Percentiles rank a stretch among this genome's conserved stretches.
phyloP scores from a whole-genome alignment of 192 early-diverging fungal species.

The Thoreauomyces humboldtii region DNA sequence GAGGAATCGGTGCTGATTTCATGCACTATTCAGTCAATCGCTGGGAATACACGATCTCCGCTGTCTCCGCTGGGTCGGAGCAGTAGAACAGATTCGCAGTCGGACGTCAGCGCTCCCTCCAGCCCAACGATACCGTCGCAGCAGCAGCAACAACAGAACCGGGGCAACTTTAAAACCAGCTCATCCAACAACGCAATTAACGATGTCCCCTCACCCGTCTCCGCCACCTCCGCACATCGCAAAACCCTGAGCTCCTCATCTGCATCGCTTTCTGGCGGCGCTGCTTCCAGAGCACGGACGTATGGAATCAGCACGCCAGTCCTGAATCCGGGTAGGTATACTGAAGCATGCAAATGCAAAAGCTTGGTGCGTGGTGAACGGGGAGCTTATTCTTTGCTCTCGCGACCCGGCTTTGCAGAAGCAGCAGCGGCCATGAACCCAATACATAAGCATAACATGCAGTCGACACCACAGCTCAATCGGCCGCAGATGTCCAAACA shows the following conservation, averaged over 20 bases:
- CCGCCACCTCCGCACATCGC: background rate
- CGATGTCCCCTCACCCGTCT: background rate
- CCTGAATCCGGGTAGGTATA: conserved; percentile 47
- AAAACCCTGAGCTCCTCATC: conserved; percentile 15
- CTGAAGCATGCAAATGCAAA: too few species aligned
- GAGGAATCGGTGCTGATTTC: too few species aligned
- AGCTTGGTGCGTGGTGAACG: background rate
- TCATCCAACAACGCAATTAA: conserved; percentile 1
- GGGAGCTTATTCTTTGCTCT: background rate
- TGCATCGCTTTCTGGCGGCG: background rate
- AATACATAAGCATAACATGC: background rate
- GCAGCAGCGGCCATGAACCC: conserved; percentile 58
- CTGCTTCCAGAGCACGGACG: conserved; percentile 10
- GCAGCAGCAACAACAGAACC: background rate
- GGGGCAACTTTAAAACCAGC: background rate
- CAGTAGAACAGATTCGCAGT: too few species aligned
- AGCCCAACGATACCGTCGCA: too few species aligned
- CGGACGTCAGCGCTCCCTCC: too few species aligned
- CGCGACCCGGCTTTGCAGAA: conserved; percentile 27
- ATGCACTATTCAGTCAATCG: too few species aligned
- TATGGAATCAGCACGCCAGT: conserved; percentile 42
- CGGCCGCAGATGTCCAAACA: background rate
- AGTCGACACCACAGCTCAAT: conserved; percentile 8
- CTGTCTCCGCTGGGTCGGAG: too few species aligned
- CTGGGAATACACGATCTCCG: too few species aligned